These are phyloP conservation scores for Penicillium sp. DNA, from an alignment of 2,329 filamentous ascomycete species.

Conservation along the genomic window DNA sequence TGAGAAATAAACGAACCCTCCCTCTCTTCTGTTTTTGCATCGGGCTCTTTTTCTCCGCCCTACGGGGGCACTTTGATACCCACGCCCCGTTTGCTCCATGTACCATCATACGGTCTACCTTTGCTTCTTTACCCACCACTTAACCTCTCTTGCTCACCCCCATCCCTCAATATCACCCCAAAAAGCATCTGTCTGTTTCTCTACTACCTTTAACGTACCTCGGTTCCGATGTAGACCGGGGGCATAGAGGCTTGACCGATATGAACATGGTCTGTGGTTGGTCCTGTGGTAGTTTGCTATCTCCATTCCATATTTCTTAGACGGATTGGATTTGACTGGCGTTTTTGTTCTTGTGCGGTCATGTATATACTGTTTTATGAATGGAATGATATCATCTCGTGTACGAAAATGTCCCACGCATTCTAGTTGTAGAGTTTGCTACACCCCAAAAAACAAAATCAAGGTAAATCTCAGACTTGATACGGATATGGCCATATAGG, in stretches of 20 bases:
- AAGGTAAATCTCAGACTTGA: not conserved
- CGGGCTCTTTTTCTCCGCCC: constrained; percentile 8
- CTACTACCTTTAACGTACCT: not conserved
- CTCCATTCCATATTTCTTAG: constrained; percentile 9
- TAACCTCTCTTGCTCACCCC: not conserved
- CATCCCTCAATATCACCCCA: not conserved
- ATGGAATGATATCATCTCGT: constrained; percentile 16
- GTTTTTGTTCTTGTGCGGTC: constrained; percentile 10
- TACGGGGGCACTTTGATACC: constrained; percentile 22
- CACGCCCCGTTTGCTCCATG: constrained; percentile 21
- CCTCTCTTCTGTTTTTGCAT: constrained; percentile 15
- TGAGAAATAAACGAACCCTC: constrained; percentile 33
- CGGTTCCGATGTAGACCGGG: not conserved
- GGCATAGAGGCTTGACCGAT: constrained; percentile 15
- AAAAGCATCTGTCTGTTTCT: constrained; percentile 8
- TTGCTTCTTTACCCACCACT: not conserved
- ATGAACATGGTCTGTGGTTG: constrained; percentile 23
- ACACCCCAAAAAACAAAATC: too few species aligned
- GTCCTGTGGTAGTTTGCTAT: constrained; percentile 2
- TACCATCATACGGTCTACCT: constrained; percentile 19
- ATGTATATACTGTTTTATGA: constrained; percentile 23
- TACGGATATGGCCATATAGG: not conserved
- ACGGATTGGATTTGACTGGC: constrained; percentile 11
- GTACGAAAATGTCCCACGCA: not conserved
- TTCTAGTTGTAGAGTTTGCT: not conserved